phyloP scores from a whole-genome alignment of 2,329 filamentous ascomycete genomes.

The Albophoma yamanashiensis region DNA sequence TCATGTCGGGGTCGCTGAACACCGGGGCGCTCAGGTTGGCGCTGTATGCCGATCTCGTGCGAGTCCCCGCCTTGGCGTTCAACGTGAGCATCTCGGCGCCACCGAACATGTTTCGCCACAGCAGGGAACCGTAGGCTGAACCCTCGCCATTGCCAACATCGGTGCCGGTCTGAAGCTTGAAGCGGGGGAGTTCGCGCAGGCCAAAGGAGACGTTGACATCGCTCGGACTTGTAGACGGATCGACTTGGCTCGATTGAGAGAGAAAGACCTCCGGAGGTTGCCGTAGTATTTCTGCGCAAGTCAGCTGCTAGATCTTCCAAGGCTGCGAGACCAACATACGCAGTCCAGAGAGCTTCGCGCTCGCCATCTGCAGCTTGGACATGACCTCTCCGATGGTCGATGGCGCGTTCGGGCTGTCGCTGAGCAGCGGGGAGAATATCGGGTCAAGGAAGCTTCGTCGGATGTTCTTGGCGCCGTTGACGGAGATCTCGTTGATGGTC shows the following conservation, averaged over 20 bases:
- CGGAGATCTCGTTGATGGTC: conserved; percentile 73
- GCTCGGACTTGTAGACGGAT: conserved; percentile 59
- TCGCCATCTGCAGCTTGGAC: conserved; percentile 56
- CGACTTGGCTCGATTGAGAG: conserved; percentile 59
- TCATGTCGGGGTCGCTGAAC: conserved; percentile 71
- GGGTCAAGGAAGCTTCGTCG: conserved; percentile 72
- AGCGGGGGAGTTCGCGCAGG: conserved; percentile 69
- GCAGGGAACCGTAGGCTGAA: conserved; percentile 78
- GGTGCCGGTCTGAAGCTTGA: conserved; percentile 88
- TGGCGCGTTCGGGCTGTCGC: conserved; percentile 50
- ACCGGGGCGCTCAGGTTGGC: conserved; percentile 76
- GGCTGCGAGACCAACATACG: conserved; percentile 41
- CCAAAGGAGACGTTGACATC: conserved; percentile 78
- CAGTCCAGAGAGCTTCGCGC: conserved; percentile 67
- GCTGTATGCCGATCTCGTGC: conserved; percentile 85
- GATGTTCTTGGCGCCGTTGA: conserved; percentile 78
- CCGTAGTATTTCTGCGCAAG: conserved; percentile 66
- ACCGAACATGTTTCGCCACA: conserved; percentile 87
- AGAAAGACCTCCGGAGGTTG: conserved; percentile 73
- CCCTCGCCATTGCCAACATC: conserved; percentile 91
- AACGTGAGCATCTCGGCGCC: conserved; percentile 83
- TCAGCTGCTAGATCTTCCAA: conserved; percentile 13
- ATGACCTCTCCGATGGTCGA: conserved; percentile 78
- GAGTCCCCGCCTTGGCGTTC: conserved; percentile 79
- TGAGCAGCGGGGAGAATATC: conserved; percentile 68